phyloP scores from a whole-genome alignment of 208 protist species.

The Acanthamoeba castellanii region DNA sequence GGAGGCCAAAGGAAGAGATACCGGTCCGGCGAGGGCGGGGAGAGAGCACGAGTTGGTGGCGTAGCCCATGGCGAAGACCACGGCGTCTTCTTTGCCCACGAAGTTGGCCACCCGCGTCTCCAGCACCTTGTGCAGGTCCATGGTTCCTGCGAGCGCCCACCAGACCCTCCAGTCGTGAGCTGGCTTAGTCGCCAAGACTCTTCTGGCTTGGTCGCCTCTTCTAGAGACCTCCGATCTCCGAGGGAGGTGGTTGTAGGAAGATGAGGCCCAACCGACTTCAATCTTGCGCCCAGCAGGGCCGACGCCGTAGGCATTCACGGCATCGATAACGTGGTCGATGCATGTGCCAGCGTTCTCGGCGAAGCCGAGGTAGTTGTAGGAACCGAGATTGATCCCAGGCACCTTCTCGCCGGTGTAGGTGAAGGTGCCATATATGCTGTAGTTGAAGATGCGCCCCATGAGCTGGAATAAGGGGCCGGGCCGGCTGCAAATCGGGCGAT shows the following conservation, averaged over 20 bases:
- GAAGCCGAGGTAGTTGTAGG: constrained; percentile 99
- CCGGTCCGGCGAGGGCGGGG: constrained; percentile 84
- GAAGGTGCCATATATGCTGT: constrained; percentile 79
- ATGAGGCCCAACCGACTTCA: constrained; percentile 75
- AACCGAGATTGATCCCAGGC: constrained; percentile 95
- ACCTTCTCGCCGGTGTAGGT: constrained; percentile 89
- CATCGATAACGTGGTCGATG: constrained; percentile 91
- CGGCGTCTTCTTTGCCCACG: constrained; percentile 87
- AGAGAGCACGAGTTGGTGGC: constrained; percentile 91
- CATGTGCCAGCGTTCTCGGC: constrained; percentile 94
- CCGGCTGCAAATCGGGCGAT: constrained; percentile 93
- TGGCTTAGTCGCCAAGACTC: not conserved
- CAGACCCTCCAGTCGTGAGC: not conserved
- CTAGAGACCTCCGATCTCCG: no score
- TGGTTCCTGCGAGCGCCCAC: constrained; percentile 70
- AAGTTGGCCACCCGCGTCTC: constrained; percentile 87
- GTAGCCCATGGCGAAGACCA: constrained; percentile 91
- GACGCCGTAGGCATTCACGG: constrained; percentile 91
- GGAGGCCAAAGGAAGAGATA: no score
- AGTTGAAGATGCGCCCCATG: constrained; percentile 93
- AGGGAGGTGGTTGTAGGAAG: no score
- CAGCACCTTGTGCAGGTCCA: constrained; percentile 76
- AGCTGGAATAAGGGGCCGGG: constrained; percentile 95
- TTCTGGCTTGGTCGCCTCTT: no score
- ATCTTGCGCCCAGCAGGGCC: constrained; percentile 89